These are phyloP conservation scores for Ilyonectria destructans DNA, from an alignment of 2,329 filamentous ascomycete species.

Conservation along the genomic window DNA sequence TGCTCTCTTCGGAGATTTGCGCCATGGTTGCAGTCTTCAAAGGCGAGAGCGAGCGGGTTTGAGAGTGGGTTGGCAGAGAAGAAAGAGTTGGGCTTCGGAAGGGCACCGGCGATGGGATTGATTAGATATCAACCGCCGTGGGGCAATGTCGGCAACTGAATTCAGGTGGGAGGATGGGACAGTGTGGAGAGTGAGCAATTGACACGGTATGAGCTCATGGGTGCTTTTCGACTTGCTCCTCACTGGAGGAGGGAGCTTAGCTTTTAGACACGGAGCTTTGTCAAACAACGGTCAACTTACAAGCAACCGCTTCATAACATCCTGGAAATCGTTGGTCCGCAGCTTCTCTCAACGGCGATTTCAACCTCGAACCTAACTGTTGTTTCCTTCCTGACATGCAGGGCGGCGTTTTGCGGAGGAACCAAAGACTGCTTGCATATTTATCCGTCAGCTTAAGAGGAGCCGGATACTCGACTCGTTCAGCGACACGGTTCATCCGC, in stretches of 20 bases:
- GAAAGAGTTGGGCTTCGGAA: constrained; percentile 15
- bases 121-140: constrained; percentile 55
- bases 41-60: background rate
- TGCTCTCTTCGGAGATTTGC: constrained; percentile 80
- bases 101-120: constrained; percentile 52
- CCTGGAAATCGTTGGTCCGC: constrained; percentile 2
- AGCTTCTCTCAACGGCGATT: background rate
- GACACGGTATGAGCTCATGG: constrained; percentile 56
- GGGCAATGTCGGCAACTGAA: constrained; percentile 29
- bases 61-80: constrained; percentile 16
- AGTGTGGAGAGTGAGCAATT: constrained; percentile 31
- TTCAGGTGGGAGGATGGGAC: constrained; percentile 23
- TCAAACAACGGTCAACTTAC: background rate
- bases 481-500: background rate
- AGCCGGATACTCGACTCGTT: background rate
- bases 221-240: constrained; percentile 29
- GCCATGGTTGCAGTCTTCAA: constrained; percentile 59
- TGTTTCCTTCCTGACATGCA: constrained; percentile 37
- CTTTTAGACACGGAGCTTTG: background rate
- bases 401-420: constrained; percentile 23
- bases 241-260: constrained; percentile 16
- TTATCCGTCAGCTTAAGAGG: constrained; percentile 6
- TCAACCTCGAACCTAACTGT: background rate
- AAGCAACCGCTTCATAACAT: constrained; percentile 3
- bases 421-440: constrained; percentile 16